Evolutionary conservation across 805 yeast genomes (phyloP).

Genomic region (Yamadazyma olivae): DNA sequence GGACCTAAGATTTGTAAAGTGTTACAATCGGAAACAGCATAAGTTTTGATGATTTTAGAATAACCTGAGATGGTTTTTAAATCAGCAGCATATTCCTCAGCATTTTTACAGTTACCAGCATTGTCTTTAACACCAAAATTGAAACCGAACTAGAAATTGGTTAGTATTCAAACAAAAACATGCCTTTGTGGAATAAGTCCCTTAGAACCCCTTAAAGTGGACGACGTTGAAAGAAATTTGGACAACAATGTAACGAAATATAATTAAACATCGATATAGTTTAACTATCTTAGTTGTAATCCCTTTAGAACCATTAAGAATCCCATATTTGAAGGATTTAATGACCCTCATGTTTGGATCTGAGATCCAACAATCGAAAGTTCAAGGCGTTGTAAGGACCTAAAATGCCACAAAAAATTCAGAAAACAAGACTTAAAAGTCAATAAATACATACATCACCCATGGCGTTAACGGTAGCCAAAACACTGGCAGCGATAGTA

Average conservation of each 20-base stretch:
- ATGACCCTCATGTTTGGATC: too few species aligned
- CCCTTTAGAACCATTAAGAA: too few species aligned
- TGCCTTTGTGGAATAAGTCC: conserved; percentile 5
- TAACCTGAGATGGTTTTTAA: conserved; percentile 56
- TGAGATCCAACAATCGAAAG: too few species aligned
- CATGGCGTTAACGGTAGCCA: conserved; percentile 51
- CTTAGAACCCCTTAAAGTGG: background rate
- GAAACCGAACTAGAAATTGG: conserved; percentile 55
- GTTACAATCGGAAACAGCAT: conserved; percentile 93
- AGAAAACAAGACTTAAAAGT: background rate
- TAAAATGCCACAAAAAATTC: background rate
- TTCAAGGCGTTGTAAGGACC: background rate
- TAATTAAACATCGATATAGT: too few species aligned
- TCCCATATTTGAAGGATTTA: too few species aligned
- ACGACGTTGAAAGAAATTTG: background rate
- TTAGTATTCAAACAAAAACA: too few species aligned
- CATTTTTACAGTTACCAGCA: conserved; percentile 71
- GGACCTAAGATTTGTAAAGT: conserved; percentile 83
- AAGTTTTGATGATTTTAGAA: conserved; percentile 72
- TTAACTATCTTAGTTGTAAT: too few species aligned
- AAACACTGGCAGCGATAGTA: conserved; percentile 46
- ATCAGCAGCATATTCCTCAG: conserved; percentile 68
- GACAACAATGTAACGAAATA: too few species aligned
- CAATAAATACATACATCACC: conserved; percentile 45
- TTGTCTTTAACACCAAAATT: conserved; percentile 81